Evolutionary conservation across 768 basidiomycete genomes (phyloP).

Genomic region (Mrakia hoshinonis): DNA sequence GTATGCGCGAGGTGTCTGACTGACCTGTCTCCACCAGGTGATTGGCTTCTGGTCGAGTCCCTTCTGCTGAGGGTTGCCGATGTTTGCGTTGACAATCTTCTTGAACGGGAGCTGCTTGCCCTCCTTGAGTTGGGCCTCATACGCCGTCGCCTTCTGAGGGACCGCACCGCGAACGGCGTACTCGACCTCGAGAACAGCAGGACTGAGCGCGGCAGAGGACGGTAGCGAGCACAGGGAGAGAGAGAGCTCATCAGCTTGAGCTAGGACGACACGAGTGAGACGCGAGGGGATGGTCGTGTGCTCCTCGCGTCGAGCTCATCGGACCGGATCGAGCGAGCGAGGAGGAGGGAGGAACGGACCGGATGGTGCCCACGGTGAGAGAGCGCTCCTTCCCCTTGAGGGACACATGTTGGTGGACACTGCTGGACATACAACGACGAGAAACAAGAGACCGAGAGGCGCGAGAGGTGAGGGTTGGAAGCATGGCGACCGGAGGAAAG

Average conservation of each 20-base stretch:
- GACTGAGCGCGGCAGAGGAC: slow-evolving; percentile 46
- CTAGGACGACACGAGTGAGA: background rate
- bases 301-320: background rate
- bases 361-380: slow-evolving; percentile 59
- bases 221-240: background rate
- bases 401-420: no score
- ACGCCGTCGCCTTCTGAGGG: slow-evolving; percentile 82
- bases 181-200: slow-evolving; percentile 72
- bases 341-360: background rate
- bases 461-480: background rate
- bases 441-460: background rate
- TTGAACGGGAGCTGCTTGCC: slow-evolving; percentile 62
- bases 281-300: background rate
- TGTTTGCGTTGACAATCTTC: slow-evolving; percentile 86
- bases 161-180: slow-evolving; percentile 97
- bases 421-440: no score
- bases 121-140: slow-evolving; percentile 58
- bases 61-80: slow-evolving; percentile 95
- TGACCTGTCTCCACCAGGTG: slow-evolving; percentile 83
- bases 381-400: background rate
- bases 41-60: slow-evolving; percentile 87
- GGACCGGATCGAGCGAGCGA: background rate
- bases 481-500: background rate
- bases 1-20: no score
- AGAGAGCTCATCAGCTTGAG: background rate